Evolutionary conservation across 306 rosid species (phyloP).

Genomic region (Myrica gale): DNA sequence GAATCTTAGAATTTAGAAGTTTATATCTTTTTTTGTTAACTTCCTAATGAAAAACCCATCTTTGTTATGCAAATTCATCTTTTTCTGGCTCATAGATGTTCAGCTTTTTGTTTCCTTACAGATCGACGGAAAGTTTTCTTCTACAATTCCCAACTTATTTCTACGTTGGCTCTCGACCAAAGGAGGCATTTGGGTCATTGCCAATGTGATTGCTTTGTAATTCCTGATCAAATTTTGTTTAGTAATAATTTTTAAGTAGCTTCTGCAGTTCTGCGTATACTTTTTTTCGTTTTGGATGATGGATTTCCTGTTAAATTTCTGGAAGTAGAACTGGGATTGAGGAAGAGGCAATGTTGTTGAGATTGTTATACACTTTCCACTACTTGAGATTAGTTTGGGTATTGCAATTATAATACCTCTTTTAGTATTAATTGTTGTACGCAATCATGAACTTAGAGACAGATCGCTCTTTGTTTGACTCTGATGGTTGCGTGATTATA

Average conservation of each 20-base stretch:
- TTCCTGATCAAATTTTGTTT: neutral
- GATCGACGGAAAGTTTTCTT: neutral
- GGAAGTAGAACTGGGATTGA: slow-evolving; percentile 18
- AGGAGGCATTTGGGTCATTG: neutral
- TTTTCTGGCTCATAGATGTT: neutral
- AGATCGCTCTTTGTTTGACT: neutral
- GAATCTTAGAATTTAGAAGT: neutral
- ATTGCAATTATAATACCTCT: neutral
- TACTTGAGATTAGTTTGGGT: neutral
- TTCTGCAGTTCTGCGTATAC: neutral
- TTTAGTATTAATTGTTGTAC: neutral
- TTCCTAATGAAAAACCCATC: slow-evolving; percentile 3
- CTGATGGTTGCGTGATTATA: neutral
- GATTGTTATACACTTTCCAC: neutral
- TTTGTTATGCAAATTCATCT: neutral
- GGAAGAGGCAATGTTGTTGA: neutral
- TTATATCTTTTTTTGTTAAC: neutral
- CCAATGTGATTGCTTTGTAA: neutral
- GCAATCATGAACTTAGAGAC: neutral
- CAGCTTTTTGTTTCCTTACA: slow-evolving; percentile 6
- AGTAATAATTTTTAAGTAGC: neutral
- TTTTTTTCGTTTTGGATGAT: neutral
- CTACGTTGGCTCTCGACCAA: slow-evolving; percentile 1
- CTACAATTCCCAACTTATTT: neutral
- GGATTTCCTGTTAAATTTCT: slow-evolving; percentile 4